These are phyloP conservation scores for Leccinum incarnatum DNA, from an alignment of 768 basidiomycete genomes.

Conservation along the genomic window DNA sequence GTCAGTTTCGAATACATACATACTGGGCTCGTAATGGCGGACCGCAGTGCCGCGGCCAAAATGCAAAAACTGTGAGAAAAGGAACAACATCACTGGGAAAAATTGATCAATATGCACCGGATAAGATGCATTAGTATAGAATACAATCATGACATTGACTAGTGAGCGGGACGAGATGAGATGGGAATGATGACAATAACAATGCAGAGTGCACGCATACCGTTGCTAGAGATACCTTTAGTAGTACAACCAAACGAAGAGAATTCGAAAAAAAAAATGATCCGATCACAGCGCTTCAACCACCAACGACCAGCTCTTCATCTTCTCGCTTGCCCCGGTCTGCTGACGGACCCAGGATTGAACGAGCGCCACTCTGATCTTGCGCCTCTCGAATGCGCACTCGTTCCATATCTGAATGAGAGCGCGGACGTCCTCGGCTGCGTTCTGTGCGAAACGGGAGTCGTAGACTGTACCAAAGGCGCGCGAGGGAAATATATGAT, in stretches of 20 bases:
- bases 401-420: slow-evolving; percentile 31
- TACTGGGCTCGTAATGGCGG: neutral
- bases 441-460: slow-evolving; percentile 15
- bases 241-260: slow-evolving; percentile 2
- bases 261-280: neutral
- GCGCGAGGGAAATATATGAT: slow-evolving; percentile 16
- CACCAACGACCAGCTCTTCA: slow-evolving; percentile 13
- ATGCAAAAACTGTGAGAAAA: neutral
- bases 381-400: slow-evolving; percentile 33
- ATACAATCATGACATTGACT: neutral
- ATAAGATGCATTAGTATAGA: neutral
- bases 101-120: neutral
- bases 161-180: neutral
- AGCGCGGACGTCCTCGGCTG: slow-evolving; percentile 23
- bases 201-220: neutral
- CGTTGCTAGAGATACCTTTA: neutral
- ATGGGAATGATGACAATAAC: neutral
- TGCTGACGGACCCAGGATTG: neutral
- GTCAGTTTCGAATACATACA: neutral
- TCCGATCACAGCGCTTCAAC: slow-evolving; percentile 26
- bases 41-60: neutral
- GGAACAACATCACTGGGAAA: neutral
- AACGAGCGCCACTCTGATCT: slow-evolving; percentile 21
- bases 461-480: slow-evolving; percentile 21
- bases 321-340: slow-evolving; percentile 2